Evolutionary conservation across 345 rosid species (phyloP), one percentile per base, ranked within the genome.

Genomic region (Eutrema japonicum): DNA sequence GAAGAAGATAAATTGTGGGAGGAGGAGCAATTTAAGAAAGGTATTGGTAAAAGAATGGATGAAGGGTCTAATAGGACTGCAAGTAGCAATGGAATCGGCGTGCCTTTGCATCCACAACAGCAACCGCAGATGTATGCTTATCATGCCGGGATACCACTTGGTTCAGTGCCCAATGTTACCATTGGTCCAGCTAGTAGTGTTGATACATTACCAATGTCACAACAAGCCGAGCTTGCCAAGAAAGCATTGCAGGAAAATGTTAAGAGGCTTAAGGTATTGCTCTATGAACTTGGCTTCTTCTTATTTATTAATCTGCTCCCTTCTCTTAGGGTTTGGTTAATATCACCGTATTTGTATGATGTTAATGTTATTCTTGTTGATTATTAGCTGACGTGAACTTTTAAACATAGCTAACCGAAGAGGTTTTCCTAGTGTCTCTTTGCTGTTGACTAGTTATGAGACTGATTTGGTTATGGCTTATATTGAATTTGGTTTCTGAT

Each of bases 1-100:
- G 96, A 93, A 72, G 96, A 87, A 77, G 96, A 86, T 64, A 89
- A 86, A 77, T 79, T 88, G 68, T 94, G 97, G 96, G 96, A 91
- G 77, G 97, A 88, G 70, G 98, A 89, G 87, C 97, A 94, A 62
- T 81, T 83, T 48, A 86, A 90, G 83, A 94, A 94, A 84, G 96
- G 86, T 64, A 79, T 89, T 54, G 96, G 97, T 68, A 91, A 87
- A 83, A 87, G 96, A 81, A 78, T 91, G 76, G 97, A 89, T 71
- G 92, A 91, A 65, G 81, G 78, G 9, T 66, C 89, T 51, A 52
- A 53, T 62, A 77, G 87, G 78, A 82, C 64, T 49, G 70, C 56
- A 18, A 71, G 72, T 71, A 64, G 71, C 71, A 77, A 67, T 64
- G 69, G 57, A 67, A 45, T 70, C 40, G 68, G 74, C 45, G 68